These are phyloP conservation scores for Delonix regia DNA, from an alignment of 306 rosid species.

Conservation along the genomic window DNA sequence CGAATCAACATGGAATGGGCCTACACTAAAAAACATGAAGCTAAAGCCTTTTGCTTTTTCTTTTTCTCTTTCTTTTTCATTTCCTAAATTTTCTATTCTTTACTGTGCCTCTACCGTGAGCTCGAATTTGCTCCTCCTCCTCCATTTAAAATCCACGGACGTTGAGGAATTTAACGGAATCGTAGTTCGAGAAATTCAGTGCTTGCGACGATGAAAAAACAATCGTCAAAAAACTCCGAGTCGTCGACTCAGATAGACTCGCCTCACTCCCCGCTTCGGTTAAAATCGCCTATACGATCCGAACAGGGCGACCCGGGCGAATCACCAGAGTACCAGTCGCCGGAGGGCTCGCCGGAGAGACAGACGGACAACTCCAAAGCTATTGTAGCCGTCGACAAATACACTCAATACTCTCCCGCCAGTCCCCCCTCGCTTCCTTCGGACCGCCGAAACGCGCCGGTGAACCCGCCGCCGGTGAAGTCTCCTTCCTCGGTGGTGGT, in stretches of 20 bases:
- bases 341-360: constrained; percentile 56
- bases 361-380: constrained; percentile 66
- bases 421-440: constrained; percentile 34
- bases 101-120: not conserved
- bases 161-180: constrained; percentile 25
- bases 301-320: constrained; percentile 69
- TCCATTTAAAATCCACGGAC: constrained; percentile 37
- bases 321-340: constrained; percentile 58
- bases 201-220: constrained; percentile 53
- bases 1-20: constrained; percentile 39
- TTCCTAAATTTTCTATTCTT: constrained; percentile 21
- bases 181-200: constrained; percentile 22
- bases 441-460: constrained; percentile 39
- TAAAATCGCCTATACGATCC: constrained; percentile 70
- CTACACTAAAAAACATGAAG: constrained; percentile 41
- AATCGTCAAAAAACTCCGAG: constrained; percentile 60
- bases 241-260: constrained; percentile 55
- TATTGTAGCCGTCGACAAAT: constrained; percentile 52
- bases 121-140: not conserved
- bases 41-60: constrained; percentile 16
- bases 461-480: constrained; percentile 30
- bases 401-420: constrained; percentile 48
- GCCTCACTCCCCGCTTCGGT: constrained; percentile 72
- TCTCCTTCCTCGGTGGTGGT: constrained; percentile 36
- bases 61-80: constrained; percentile 39